Percentiles rank a stretch among this genome's conserved stretches.
phyloP scores from a whole-genome alignment of 805 yeast species.

The Teunomyces atbi region DNA sequence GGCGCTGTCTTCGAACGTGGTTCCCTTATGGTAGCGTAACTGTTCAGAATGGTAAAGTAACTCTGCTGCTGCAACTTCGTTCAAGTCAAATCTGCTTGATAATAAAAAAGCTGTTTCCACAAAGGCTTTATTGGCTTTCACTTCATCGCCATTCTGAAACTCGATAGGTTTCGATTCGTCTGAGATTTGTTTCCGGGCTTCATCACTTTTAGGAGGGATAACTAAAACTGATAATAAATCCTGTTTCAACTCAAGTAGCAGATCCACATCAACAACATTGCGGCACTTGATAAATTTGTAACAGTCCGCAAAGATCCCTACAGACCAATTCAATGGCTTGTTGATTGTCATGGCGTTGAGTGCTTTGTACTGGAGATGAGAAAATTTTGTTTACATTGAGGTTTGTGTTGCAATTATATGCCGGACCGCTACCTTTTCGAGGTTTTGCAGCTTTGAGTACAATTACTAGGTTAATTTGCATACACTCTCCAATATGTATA shows the following conservation, averaged over 20 bases:
- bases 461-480: background rate
- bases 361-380: background rate
- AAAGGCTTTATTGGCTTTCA: slow-evolving; percentile 64
- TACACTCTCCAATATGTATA: no score
- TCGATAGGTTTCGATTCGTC: slow-evolving; percentile 31
- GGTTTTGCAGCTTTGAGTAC: no score
- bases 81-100: slow-evolving; percentile 50
- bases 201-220: slow-evolving; percentile 43
- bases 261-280: slow-evolving; percentile 19
- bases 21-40: slow-evolving; percentile 44
- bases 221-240: slow-evolving; percentile 47
- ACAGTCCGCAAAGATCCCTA: slow-evolving; percentile 41
- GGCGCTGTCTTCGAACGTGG: slow-evolving; percentile 57
- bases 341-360: slow-evolving; percentile 6
- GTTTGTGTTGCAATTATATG: background rate
- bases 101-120: slow-evolving; percentile 60
- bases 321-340: slow-evolving; percentile 34
- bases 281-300: slow-evolving; percentile 42
- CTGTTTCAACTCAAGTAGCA: slow-evolving; percentile 32
- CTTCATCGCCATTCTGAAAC: slow-evolving; percentile 56
- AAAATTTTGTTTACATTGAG: slow-evolving; percentile 8
- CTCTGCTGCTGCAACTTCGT: slow-evolving; percentile 76
- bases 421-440: background rate
- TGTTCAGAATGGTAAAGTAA: slow-evolving; percentile 49
- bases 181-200: slow-evolving; percentile 48